phyloP scores from a whole-genome alignment of 179 eudicot genomes.

The Drosera spatulata region DNA sequence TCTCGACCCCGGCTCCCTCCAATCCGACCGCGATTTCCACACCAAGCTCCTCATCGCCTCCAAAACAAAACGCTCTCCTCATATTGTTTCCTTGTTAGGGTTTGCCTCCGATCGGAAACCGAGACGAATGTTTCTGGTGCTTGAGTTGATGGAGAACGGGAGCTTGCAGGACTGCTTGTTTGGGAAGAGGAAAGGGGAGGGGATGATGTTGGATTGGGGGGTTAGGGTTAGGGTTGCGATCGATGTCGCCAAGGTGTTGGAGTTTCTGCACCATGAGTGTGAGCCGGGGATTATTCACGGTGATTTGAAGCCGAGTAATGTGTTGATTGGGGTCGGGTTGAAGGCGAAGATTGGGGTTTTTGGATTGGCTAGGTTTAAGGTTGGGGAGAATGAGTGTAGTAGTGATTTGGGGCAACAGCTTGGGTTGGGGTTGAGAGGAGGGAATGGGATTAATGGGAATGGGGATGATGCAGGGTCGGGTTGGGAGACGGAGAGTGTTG shows the following conservation, averaged over 20 bases:
- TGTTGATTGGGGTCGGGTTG: conserved; percentile 49
- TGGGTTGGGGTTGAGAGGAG: too few species aligned
- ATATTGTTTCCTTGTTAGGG: conserved; percentile 45
- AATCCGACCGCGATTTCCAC: conserved; percentile 94
- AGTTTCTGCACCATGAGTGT: conserved; percentile 59
- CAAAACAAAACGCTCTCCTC: conserved; percentile 29
- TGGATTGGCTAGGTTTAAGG: conserved; percentile 70
- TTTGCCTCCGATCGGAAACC: conserved; percentile 51
- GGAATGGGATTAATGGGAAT: not conserved
- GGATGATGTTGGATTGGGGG: conserved; percentile 47
- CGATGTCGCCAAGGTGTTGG: conserved; percentile 58
- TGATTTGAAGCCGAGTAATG: conserved; percentile 86
- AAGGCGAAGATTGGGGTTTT: conserved; percentile 77
- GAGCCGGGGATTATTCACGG: conserved; percentile 77
- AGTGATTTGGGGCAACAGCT: conserved; percentile 4
- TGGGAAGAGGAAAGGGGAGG: conserved; percentile 26
- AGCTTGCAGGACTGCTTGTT: conserved; percentile 82
- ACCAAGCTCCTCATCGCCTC: conserved; percentile 57
- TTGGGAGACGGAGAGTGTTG: conserved; percentile 67
- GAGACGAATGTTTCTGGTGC: conserved; percentile 63
- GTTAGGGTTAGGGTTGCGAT: conserved; percentile 40
- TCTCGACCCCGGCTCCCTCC: conserved; percentile 69
- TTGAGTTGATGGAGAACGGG: conserved; percentile 73
- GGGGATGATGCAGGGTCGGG: conserved; percentile 43
- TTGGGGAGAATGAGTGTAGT: conserved; percentile 14